Evolutionary conservation across 129 eudicot species (phyloP).

Genomic region (Centaurea solstitialis): DNA sequence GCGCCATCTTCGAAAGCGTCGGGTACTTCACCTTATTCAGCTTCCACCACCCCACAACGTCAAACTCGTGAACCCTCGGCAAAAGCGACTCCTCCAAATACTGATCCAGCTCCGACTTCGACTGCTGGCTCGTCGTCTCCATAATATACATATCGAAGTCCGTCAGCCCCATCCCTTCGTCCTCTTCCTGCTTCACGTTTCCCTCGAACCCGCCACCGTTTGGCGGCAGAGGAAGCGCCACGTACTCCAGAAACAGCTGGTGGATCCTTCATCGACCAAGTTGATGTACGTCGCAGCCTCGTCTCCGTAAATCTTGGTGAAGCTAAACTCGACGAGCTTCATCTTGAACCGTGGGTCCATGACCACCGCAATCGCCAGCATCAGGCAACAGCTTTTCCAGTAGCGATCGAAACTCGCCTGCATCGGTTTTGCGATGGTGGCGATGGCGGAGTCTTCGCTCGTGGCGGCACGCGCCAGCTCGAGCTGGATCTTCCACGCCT

Average conservation of each 20-base stretch:
- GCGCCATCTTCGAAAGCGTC: constrained; percentile 80
- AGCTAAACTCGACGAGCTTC: constrained; percentile 93
- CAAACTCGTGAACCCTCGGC: constrained; percentile 84
- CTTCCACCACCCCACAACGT: constrained; percentile 94
- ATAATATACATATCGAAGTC: constrained; percentile 79
- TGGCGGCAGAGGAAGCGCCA: constrained; percentile 44
- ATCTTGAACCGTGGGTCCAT: constrained; percentile 98
- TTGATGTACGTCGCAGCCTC: constrained; percentile 63
- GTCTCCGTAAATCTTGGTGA: constrained; percentile 78
- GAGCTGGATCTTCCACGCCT: constrained; percentile 93
- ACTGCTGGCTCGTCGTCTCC: constrained; percentile 76
- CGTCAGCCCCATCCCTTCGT: constrained; percentile 63
- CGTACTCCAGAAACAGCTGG: constrained; percentile 76
- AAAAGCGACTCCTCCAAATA: constrained; percentile 75
- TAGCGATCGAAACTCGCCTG: constrained; percentile 76
- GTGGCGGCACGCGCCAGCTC: constrained; percentile 77
- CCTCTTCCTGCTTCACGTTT: constrained; percentile 45
- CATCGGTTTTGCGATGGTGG: constrained; percentile 56
- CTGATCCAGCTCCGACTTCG: constrained; percentile 77
- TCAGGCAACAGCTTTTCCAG: constrained; percentile 72
- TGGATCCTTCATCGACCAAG: constrained; percentile 87
- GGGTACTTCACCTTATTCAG: constrained; percentile 76
- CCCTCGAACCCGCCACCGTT: constrained; percentile 47
- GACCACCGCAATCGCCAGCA: constrained; percentile 82
- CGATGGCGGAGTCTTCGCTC: constrained; percentile 58